A percentile compares a stretch with the other conserved stretches of the same genome.
Evolutionary conservation across 805 yeast genomes (phyloP).

Genomic region (Myxozyma mucilagina): DNA sequence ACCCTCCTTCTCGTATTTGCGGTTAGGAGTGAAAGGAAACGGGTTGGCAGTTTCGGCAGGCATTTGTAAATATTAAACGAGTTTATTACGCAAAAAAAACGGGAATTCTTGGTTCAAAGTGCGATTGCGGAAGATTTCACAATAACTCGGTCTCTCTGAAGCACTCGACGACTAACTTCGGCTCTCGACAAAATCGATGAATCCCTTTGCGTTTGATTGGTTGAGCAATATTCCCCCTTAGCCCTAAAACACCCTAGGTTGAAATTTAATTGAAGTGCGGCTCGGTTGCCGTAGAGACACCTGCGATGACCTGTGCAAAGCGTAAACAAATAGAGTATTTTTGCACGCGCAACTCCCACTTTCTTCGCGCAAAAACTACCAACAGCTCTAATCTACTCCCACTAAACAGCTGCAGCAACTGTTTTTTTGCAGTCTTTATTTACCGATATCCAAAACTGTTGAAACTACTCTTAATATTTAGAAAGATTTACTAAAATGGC

Average conservation of each 20-base stretch:
- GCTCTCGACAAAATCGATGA: neutral
- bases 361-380: too few species aligned
- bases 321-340: too few species aligned
- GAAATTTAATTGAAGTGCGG: neutral
- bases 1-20: neutral
- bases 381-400: too few species aligned
- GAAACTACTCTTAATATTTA: neutral
- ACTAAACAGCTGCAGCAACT: too few species aligned
- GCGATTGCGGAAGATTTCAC: too few species aligned
- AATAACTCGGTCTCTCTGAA: too few species aligned
- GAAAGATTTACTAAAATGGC: neutral
- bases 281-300: slow-evolving; percentile 1
- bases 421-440: too few species aligned
- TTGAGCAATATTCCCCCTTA: neutral
- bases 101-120: too few species aligned
- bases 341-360: too few species aligned
- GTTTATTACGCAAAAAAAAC: too few species aligned
- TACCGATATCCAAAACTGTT: neutral
- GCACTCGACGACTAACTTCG: neutral
- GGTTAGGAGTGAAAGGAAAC: slow-evolving; percentile 6
- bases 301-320: too few species aligned
- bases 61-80: neutral
- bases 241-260: neutral
- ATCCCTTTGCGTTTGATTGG: neutral
- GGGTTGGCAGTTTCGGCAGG: neutral